phyloP scores from a whole-genome alignment of 768 basidiomycete species.

The Pleurotus pulmonarius region DNA sequence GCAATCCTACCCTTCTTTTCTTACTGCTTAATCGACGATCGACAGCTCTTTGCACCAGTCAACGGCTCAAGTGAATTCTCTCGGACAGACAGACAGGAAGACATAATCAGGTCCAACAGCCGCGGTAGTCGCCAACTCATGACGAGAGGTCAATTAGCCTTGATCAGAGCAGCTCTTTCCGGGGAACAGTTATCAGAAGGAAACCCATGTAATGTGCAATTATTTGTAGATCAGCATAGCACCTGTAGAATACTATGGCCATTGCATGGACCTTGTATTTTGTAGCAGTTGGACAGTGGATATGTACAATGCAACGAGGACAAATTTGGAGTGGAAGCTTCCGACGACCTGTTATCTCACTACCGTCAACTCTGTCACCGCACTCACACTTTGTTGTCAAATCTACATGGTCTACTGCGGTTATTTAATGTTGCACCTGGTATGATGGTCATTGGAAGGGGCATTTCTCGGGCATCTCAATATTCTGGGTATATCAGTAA shows the following conservation, averaged over 20 bases:
- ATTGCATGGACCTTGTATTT: background rate
- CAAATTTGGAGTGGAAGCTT: conserved; percentile 7
- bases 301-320: conserved; percentile 5
- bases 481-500: conserved; percentile 12
- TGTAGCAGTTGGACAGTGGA: background rate
- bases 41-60: conserved; percentile 64
- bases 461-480: conserved; percentile 19
- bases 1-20: background rate
- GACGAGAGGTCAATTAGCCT: background rate
- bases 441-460: conserved; percentile 10
- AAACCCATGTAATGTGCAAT: conserved; percentile 1
- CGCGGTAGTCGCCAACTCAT: background rate
- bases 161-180: conserved; percentile 5
- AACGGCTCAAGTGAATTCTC: conserved; percentile 48
- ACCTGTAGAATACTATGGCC: background rate
- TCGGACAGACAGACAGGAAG: conserved; percentile 43
- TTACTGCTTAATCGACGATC: conserved; percentile 7
- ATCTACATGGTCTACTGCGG: background rate
- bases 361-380: background rate
- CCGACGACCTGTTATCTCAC: conserved; percentile 1
- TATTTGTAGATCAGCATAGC: background rate
- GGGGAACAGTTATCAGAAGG: background rate
- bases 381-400: background rate
- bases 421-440: background rate
- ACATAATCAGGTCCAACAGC: conserved; percentile 56